Conservation (phyloP, 2,329 filamentous ascomycete species). For the Lasiodiplodia sp. region DNA sequence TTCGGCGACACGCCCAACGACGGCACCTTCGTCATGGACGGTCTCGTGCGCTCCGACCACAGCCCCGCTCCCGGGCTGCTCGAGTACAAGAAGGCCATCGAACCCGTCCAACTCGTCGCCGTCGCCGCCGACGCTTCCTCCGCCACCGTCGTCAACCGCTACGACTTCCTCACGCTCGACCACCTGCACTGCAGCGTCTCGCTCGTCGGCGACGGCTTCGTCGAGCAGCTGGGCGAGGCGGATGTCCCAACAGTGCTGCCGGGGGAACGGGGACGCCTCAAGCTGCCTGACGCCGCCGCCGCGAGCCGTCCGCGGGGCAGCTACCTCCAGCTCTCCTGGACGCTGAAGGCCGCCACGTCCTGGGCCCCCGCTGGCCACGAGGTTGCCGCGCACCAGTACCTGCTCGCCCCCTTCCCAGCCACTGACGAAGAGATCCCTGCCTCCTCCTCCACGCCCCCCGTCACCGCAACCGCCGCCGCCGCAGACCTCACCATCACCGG, state of each 20-base stretch:
- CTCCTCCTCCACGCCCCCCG: background rate
- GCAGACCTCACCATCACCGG: background rate
- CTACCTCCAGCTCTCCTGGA: background rate
- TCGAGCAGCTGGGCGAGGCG: background rate
- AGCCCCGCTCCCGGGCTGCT: conserved; percentile 49
- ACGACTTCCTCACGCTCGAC: conserved; percentile 49
- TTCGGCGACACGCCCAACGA: conserved; percentile 53
- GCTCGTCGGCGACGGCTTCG: background rate
- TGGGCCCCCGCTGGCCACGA: background rate
- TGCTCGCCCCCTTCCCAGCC: background rate
- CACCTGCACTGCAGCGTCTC: conserved; percentile 37
- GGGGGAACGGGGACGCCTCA: no score
- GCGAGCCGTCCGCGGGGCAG: no score
- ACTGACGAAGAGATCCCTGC: no score
- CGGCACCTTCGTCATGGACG: conserved; percentile 55
- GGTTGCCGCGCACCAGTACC: background rate
- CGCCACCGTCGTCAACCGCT: conserved; percentile 43
- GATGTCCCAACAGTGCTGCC: background rate
- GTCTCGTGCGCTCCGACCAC: conserved; percentile 52
- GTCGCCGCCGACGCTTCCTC: conserved; percentile 33
- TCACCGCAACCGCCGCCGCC: background rate
- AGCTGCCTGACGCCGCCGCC: no score
- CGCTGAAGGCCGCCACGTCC: background rate
- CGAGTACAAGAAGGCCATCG: conserved; percentile 55
- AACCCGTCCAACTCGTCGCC: conserved; percentile 46